These are phyloP conservation scores for Biscogniauxia marginata DNA, from an alignment of 2,329 filamentous ascomycete species.

Conservation along the genomic window DNA sequence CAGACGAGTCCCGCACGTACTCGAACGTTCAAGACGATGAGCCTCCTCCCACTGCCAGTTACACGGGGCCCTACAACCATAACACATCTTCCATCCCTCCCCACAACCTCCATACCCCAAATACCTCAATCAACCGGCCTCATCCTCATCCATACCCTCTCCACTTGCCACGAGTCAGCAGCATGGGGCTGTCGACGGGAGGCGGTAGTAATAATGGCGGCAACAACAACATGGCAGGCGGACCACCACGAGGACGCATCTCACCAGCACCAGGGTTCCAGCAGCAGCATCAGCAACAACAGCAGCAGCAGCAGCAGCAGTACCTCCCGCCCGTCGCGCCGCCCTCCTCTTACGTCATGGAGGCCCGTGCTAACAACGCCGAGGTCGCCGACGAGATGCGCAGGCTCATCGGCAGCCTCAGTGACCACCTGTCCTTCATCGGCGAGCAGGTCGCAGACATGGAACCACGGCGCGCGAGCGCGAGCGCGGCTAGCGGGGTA, in stretches of 20 bases:
- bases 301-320: not conserved
- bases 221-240: too few relatives aligned
- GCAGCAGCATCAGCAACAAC: too few relatives aligned
- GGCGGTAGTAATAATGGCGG: too few relatives aligned
- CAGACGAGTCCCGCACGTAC: not conserved
- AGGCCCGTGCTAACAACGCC: conserved; percentile 49
- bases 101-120: not conserved
- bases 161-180: not conserved
- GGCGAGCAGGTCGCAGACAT: conserved; percentile 45
- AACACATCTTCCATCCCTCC: not conserved
- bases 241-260: too few relatives aligned
- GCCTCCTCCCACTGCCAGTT: not conserved
- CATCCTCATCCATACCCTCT: not conserved
- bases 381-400: conserved; percentile 53
- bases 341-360: conserved; percentile 52
- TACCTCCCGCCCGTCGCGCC: conserved; percentile 41
- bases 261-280: too few relatives aligned
- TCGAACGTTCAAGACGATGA: not conserved
- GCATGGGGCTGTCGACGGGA: not conserved
- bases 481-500: not conserved
- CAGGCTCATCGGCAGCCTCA: conserved; percentile 47
- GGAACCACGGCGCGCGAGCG: conserved; percentile 27
- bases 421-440: conserved; percentile 47
- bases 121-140: not conserved
- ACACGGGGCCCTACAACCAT: not conserved